Base-by-base conservation (phyloP, 2,329 filamentous ascomycete species). In the Pestalotiopsis sp. region DNA sequence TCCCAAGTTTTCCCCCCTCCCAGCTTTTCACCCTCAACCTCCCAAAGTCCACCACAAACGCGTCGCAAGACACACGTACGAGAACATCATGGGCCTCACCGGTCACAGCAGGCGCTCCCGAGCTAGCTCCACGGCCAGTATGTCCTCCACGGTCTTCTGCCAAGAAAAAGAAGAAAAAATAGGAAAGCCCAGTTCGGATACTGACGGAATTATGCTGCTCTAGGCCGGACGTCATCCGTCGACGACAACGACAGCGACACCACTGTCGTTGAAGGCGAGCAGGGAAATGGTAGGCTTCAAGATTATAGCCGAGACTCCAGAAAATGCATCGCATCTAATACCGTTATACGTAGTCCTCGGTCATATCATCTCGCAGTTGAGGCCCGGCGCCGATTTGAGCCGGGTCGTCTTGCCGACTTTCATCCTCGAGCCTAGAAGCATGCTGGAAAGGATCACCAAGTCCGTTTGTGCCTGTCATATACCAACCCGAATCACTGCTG, bases 371-470 rank as follows among this genome's bases (percentile, higher is more conserved):
- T 97, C 95, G 66, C 96, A 99, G 83, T 87, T 99, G 71, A 92
- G 96, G 71, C 96, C 96, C 13, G 96, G 96, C 73, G 96, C 96
- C 76, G 96, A 99, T 80, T 86, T 99, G 75, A 97, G 94, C 82
- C 90, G 95, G 75, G 95, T 99, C 71, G 95, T 96, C 45, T 86
- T 99, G 68, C 96, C 96, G 56, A 99, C 96, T 62, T 99, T 99
- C 80, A 99, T 99, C 77, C 90, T 99, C 75, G 96, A 99, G 81
- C 96, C 96, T 27, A 91, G 95, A 77, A 98, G 95, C 75, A 99
- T 99, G 96, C 85, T 99, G 75, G 96, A 99, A 83, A 90, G 96
- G 75, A 99, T 99, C 80, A 99, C 96, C 77, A 99, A 99, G 95
- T 97, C 84, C 73, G 90, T 84, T 31, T 17, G 14, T 38, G 62